Base-by-base conservation (phyloP, 2,329 filamentous ascomycete genomes). In the Aspergillus uvarum region DNA sequence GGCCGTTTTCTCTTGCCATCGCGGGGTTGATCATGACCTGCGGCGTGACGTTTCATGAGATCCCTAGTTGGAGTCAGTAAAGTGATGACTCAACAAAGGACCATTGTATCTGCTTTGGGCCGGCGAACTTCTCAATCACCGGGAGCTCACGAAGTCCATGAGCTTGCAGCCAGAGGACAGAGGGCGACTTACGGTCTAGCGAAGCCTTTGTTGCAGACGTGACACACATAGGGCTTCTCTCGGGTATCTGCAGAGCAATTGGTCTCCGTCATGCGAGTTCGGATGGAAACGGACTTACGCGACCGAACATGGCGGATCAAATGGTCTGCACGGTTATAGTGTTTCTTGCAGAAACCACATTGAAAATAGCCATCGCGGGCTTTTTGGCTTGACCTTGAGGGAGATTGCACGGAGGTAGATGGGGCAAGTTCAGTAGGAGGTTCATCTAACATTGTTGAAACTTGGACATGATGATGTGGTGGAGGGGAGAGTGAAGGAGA, bases 251-350 rank as follows among this genome's bases (percentile, higher is more conserved):
- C 29, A 4, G 5, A 10, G 32, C 14, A 38, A 5, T 58, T 22
- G 51, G 54, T 35, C 44, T 12, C 2, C 7, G 4, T 10, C 4
- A 11, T 31, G 16, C 26, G 11, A 32, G 24, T 47, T 35, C 2
- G 16, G 10, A 47, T 3, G 16, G 12, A 21, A 24, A 10, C 3
- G n/a, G 7, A 59, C 63, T 51, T 12, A 78, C 76, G 81, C 62
- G 82, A 80, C 63, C 82, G 79, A 47, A 83, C 80, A 72, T 84
- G 82, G 51, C 82, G 79, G 55, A 78, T 79, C 24, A 85, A 73
- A 69, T 84, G 82, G 67, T 85, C 82, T 4, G 81, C 77, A 29
- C 82, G 76, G 11, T 79, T 80, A 69, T 84, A 85, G 56, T 76
- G 79, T 53, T 80, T 81, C 60, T 78, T 77, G 68, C 82, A 85